Evolutionary conservation across 805 yeast genomes (phyloP).

Genomic region (Sugiyamaella mastotermitis): DNA sequence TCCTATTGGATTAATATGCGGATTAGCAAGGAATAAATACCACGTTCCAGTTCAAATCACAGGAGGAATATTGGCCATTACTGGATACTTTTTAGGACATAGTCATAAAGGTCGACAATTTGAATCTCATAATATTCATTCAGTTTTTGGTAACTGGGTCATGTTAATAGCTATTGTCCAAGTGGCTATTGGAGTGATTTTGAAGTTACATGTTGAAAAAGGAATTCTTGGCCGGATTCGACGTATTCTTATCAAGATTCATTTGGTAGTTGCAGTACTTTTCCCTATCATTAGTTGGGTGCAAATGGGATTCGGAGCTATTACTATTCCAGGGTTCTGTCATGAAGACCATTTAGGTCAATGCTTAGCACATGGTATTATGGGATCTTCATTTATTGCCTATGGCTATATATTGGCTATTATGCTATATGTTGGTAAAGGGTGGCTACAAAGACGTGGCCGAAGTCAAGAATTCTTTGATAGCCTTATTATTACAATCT

Average conservation of each 20-base stretch:
- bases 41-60: constrained; percentile 33
- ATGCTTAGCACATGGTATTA: constrained; percentile 93
- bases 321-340: constrained; percentile 83
- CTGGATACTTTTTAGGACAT: constrained; percentile 37
- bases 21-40: constrained; percentile 31
- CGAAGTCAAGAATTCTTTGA: constrained; percentile 83
- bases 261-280: constrained; percentile 27
- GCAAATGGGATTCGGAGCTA: constrained; percentile 71
- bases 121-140: constrained; percentile 29
- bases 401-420: constrained; percentile 69
- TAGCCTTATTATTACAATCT: constrained; percentile 67
- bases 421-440: constrained; percentile 68
- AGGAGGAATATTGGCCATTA: constrained; percentile 30
- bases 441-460: constrained; percentile 35
- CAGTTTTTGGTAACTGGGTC: constrained; percentile 32
- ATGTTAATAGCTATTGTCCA: constrained; percentile 28
- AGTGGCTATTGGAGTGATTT: constrained; percentile 31
- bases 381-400: constrained; percentile 83
- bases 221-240: constrained; percentile 32
- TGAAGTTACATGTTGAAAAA: constrained; percentile 32
- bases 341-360: constrained; percentile 77
- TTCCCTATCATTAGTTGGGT: constrained; percentile 62
- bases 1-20: constrained; percentile 36
- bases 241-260: constrained; percentile 24
- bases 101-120: constrained; percentile 33